Base-by-base conservation (phyloP, 768 basidiomycete species). In the Leccinum incarnatum region DNA sequence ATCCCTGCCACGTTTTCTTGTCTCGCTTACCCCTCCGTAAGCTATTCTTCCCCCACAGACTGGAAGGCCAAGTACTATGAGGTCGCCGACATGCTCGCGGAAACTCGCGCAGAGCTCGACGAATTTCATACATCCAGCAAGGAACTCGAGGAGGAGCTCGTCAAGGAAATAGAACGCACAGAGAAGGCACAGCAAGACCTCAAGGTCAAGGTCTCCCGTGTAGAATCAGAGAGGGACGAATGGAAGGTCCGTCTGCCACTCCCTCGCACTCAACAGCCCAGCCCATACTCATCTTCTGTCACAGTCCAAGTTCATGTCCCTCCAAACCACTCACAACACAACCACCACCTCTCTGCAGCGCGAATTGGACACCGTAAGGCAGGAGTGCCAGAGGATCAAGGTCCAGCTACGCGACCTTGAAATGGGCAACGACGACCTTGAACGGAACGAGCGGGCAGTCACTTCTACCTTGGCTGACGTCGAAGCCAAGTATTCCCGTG, bases 341-440 rank as follows among this genome's bases (percentile, higher is more conserved):
- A 93, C 93, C 0, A 89, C 89, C 5, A 86, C 89, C 2, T 93
- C 93, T 54, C 83, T 99, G 62, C 96, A 98, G 73, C 88, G 91
- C 57, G 92, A 98, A 74, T 79, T 95, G 48, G 94, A 96, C 67
- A 84, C 83, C 56, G 79, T 91, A 37, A 83, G 93, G 57, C 85
- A 89, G 68, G 86, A 88, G 59, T 81, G 87, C 62, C 88, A 89
- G 68, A 78, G 79, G 52, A 73, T 83, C 60, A 90, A 90, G 74
- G 77, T 89, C 21, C 86, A 89, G 68, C 76, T 94, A 17, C 84
- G 91, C 21, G 93, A 98, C 72, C 79, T 97, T 30, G 96, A 98
- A 75, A 90, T 98, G 85, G 96, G 96, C 50, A 98, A 97, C 68
- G 97, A 99, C 68, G 95, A 98, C 75, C 79, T 99, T 58, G 97